A percentile compares a stretch with the other conserved stretches of the same genome.
phyloP scores from a whole-genome alignment of 2,329 filamentous ascomycete genomes.

The Monosporascus sp. region DNA sequence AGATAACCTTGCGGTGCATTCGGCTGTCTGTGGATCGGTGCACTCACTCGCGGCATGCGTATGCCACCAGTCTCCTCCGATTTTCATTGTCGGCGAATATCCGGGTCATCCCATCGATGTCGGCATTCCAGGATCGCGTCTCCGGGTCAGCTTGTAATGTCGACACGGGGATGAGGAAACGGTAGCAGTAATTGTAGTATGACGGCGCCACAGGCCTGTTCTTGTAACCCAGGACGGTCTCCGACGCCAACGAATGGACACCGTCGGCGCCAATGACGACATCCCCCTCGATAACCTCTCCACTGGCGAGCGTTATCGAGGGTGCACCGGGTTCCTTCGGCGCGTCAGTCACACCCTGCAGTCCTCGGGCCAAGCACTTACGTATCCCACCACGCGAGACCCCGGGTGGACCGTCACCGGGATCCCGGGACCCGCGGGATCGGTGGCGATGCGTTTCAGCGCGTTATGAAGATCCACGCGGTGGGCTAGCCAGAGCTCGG shows the following conservation, averaged over 20 bases:
- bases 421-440: slow-evolving; percentile 9
- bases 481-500: slow-evolving; percentile 31
- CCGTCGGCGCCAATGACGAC: slow-evolving; percentile 43
- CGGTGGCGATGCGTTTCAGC: slow-evolving; percentile 29
- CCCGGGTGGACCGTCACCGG: slow-evolving; percentile 21
- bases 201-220: slow-evolving; percentile 21
- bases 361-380: slow-evolving; percentile 10
- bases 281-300: slow-evolving; percentile 26
- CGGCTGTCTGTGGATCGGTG: background rate
- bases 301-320: slow-evolving; percentile 44
- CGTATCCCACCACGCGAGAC: slow-evolving; percentile 21
- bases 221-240: slow-evolving; percentile 21
- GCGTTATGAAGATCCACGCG: slow-evolving; percentile 36
- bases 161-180: slow-evolving; percentile 29
- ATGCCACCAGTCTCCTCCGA: slow-evolving; percentile 25
- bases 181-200: slow-evolving; percentile 30
- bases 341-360: slow-evolving; percentile 6
- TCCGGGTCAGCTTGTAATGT: slow-evolving; percentile 26
- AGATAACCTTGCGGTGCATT: background rate
- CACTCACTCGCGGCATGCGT: slow-evolving; percentile 28
- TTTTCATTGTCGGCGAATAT: slow-evolving; percentile 19
- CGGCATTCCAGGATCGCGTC: slow-evolving; percentile 26
- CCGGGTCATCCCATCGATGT: slow-evolving; percentile 19
- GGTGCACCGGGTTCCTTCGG: slow-evolving; percentile 69
- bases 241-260: slow-evolving; percentile 29